A percentile compares a stretch with the other conserved stretches of the same genome.
phyloP scores from a whole-genome alignment of 164 flowering plant species.

The Chimonanthus salicifolius region DNA sequence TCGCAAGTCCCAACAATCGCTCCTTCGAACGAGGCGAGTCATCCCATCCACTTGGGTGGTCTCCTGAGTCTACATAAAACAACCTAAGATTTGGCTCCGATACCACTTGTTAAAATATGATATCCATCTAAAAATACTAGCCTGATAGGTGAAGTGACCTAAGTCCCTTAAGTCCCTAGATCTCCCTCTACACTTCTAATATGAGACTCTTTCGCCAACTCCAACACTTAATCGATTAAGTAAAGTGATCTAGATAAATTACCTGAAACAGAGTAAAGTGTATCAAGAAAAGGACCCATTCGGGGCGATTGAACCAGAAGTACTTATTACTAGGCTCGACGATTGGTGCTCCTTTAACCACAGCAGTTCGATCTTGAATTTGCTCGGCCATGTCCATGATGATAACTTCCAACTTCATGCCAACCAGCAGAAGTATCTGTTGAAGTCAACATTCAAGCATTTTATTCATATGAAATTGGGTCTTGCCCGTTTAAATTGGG shows the following conservation, averaged over 20 bases:
- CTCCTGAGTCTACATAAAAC: too few relatives aligned
- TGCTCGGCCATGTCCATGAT: conserved; percentile 69
- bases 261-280: conserved; percentile 71
- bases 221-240: too few relatives aligned
- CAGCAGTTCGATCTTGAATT: conserved; percentile 43
- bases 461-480: not conserved
- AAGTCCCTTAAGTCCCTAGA: not conserved
- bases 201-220: too few relatives aligned
- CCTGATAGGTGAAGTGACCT: too few relatives aligned
- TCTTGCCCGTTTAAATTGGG: not conserved
- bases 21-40: too few relatives aligned
- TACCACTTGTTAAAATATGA: too few relatives aligned
- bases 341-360: conserved; percentile 58
- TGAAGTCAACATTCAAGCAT: not conserved
- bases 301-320: conserved; percentile 69
- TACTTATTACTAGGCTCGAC: conserved; percentile 58
- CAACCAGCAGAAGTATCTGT: conserved; percentile 58
- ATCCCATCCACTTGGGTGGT: too few relatives aligned
- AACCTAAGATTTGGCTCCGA: too few relatives aligned
- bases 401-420: conserved; percentile 57
- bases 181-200: not conserved
- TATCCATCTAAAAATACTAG: too few relatives aligned
- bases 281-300: conserved; percentile 50
- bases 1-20: too few relatives aligned
- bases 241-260: not conserved